phyloP scores from a whole-genome alignment of 2,329 filamentous ascomycete genomes.

The Fusarium sp. region DNA sequence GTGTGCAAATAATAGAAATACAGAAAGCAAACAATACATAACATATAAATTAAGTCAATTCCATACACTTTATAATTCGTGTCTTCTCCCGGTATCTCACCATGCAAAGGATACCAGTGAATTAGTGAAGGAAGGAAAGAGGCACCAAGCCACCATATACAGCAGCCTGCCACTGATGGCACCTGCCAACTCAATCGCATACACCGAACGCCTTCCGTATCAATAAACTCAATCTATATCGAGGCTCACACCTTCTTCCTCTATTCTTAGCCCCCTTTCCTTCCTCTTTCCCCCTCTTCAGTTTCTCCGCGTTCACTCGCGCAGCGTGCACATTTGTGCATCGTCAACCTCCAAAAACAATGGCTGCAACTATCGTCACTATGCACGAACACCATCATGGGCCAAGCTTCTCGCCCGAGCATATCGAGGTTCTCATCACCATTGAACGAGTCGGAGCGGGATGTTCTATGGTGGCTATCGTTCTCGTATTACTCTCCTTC shows the following conservation, averaged over 20 bases:
- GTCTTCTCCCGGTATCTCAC: neutral
- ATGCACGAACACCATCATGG: constrained; percentile 33
- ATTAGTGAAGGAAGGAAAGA: constrained; percentile 9
- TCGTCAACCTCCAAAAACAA: constrained; percentile 4
- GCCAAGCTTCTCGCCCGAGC: constrained; percentile 49
- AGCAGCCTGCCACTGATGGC: constrained; percentile 32
- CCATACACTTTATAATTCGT: neutral
- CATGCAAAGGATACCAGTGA: neutral
- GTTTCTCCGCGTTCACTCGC: constrained; percentile 2
- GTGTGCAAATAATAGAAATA: neutral
- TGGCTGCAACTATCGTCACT: constrained; percentile 2
- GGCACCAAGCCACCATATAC: constrained; percentile 21
- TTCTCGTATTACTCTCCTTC: constrained; percentile 63
- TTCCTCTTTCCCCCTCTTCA: neutral
- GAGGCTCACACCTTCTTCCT: neutral
- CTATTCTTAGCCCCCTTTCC: neutral
- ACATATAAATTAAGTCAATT: neutral
- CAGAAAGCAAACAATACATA: neutral
- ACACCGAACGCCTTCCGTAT: constrained; percentile 12
- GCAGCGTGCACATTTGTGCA: constrained; percentile 7
- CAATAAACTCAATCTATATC: neutral
- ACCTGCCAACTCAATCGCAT: constrained; percentile 34
- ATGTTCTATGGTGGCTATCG: constrained; percentile 65
- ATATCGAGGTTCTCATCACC: constrained; percentile 61
- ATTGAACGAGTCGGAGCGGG: constrained; percentile 67